A percentile compares a stretch with the other conserved stretches of the same genome.
Evolutionary conservation across 371 early-diverging fungal genomes (phyloP).

Genomic region (Mucor velutinosus): DNA sequence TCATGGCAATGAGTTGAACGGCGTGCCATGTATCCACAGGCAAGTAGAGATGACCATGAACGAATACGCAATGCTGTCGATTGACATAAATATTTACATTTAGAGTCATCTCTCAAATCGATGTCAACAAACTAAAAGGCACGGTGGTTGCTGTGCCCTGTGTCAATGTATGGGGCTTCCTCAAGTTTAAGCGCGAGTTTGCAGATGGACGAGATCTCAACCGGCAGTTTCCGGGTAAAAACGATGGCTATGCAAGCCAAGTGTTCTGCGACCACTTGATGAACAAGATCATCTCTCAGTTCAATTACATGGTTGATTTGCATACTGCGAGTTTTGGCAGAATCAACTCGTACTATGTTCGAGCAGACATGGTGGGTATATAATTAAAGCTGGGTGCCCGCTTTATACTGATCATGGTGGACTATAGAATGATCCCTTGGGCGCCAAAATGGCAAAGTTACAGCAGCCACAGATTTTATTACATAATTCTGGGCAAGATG

Average conservation of each 20-base stretch:
- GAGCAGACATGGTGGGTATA: slow-evolving; percentile 70
- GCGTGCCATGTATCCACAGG: slow-evolving; percentile 88
- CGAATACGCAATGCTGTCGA: background rate
- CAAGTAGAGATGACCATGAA: background rate
- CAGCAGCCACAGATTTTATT: slow-evolving; percentile 82
- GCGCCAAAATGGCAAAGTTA: slow-evolving; percentile 77
- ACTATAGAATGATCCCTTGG: slow-evolving; percentile 62
- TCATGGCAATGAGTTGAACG: slow-evolving; percentile 92
- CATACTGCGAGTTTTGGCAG: slow-evolving; percentile 90
- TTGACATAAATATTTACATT: background rate
- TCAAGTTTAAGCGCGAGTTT: slow-evolving; percentile 80
- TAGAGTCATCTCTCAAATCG: slow-evolving; percentile 73
- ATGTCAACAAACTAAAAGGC: slow-evolving; percentile 72
- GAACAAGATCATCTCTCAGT: slow-evolving; percentile 75
- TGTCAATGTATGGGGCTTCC: slow-evolving; percentile 84
- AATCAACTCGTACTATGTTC: slow-evolving; percentile 85
- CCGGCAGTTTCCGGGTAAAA: slow-evolving; percentile 81
- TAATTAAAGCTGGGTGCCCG: no score
- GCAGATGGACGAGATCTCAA: slow-evolving; percentile 85
- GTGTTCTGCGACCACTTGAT: slow-evolving; percentile 82
- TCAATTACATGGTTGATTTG: slow-evolving; percentile 84
- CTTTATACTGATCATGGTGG: no score
- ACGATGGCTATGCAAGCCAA: slow-evolving; percentile 76
- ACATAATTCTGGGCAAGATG: slow-evolving; percentile 47
- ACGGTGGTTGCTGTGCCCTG: slow-evolving; percentile 89